Conservation (phyloP, 352 stramenopile genomes). For the Aphanomyces euteiches region DNA sequence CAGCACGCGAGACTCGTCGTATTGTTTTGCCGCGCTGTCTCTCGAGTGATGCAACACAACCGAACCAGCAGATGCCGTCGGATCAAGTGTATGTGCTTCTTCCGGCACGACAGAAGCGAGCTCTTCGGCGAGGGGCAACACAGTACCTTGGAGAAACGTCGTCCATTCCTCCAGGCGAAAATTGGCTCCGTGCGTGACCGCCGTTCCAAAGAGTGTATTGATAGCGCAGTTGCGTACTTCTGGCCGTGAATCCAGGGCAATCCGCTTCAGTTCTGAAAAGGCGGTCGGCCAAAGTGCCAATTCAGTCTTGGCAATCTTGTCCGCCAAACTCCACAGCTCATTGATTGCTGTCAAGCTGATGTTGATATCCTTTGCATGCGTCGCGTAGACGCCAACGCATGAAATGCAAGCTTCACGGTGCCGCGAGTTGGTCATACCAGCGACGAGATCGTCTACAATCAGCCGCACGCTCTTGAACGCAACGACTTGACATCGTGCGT, state of each 20-base stretch:
- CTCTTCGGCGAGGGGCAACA: conserved; percentile 85
- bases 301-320: conserved; percentile 74
- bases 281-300: conserved; percentile 42
- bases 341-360: conserved; percentile 97
- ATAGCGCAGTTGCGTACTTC: conserved; percentile 97
- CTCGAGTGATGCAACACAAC: conserved; percentile 90
- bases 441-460: conserved; percentile 95
- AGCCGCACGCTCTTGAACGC: conserved; percentile 96
- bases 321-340: conserved; percentile 93
- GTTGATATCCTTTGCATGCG: conserved; percentile 94
- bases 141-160: conserved; percentile 90
- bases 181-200: conserved; percentile 90
- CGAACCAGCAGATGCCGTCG: conserved; percentile 6
- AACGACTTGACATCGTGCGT: conserved; percentile 72
- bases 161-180: conserved; percentile 91
- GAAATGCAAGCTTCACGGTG: conserved; percentile 77
- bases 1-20: conserved; percentile 94
- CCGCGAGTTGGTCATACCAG: conserved; percentile 60
- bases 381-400: conserved; percentile 93
- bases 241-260: conserved; percentile 89
- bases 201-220: conserved; percentile 96
- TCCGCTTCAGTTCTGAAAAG: conserved; percentile 75
- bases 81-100: conserved; percentile 34
- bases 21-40: conserved; percentile 95
- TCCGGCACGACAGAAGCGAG: conserved; percentile 33